These are phyloP conservation scores for Prototheca wickerhamii DNA, from an alignment of 163 green algal species.

Conservation along the genomic window DNA sequence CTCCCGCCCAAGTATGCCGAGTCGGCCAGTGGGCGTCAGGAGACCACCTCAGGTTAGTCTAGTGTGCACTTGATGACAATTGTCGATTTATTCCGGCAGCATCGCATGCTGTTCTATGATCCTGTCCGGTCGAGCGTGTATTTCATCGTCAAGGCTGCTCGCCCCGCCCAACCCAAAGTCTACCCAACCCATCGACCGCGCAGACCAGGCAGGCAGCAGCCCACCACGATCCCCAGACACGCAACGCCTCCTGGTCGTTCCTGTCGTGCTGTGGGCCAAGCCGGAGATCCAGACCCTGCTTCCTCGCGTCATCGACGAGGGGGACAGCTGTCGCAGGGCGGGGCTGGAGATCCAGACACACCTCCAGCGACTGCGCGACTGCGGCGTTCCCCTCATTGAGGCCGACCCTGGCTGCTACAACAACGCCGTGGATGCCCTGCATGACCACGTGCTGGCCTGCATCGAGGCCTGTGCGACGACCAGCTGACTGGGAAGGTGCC, in stretches of 20 bases:
- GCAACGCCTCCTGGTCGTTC: neutral
- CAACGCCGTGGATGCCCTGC: slow-evolving; percentile 51
- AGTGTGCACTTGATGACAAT: no score
- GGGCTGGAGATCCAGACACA: neutral
- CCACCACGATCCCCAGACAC: no score
- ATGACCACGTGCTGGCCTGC: slow-evolving; percentile 66
- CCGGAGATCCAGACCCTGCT: no score
- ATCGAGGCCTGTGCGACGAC: slow-evolving; percentile 33
- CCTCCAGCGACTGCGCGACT: slow-evolving; percentile 26
- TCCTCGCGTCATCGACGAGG: neutral
- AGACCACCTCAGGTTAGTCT: no score
- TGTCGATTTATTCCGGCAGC: slow-evolving; percentile 36
- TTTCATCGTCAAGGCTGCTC: neutral
- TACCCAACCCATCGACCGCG: neutral
- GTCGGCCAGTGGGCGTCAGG: no score
- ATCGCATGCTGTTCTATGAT: neutral
- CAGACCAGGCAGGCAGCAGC: no score
- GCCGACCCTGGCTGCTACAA: slow-evolving; percentile 38
- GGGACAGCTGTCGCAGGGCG: neutral
- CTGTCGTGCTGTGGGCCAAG: no score
- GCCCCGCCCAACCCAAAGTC: neutral
- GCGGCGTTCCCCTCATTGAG: slow-evolving; percentile 34
- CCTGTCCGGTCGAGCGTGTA: neutral
- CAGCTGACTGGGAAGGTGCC: neutral
- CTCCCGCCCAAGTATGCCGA: no score